These are phyloP conservation scores for Globisporangium spiculum DNA, from an alignment of 352 stramenopile species.

Conservation along the genomic window DNA sequence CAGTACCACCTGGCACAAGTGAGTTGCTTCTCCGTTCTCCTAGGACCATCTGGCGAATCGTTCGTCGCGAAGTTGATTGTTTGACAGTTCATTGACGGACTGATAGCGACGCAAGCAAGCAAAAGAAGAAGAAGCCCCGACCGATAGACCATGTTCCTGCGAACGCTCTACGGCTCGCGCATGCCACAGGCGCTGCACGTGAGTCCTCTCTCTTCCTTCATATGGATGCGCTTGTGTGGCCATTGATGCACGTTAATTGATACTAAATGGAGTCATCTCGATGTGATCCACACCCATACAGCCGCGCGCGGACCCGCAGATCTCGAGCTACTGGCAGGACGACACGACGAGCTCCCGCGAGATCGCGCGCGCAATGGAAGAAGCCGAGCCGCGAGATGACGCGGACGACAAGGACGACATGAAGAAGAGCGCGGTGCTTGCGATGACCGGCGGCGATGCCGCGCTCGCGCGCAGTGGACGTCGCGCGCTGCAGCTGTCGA, in stretches of 20 bases:
- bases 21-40: not conserved
- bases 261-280: not conserved
- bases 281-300: conserved; percentile 16
- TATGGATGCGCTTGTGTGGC: not conserved
- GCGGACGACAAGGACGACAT: conserved; percentile 29
- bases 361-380: conserved; percentile 61
- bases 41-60: conserved; percentile 2
- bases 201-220: conserved; percentile 16
- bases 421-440: conserved; percentile 48
- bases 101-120: not conserved
- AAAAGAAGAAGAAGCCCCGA: not conserved
- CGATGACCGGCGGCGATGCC: conserved; percentile 23
- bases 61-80: not conserved
- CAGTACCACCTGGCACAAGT: not conserved
- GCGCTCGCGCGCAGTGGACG: conserved; percentile 10
- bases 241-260: not conserved
- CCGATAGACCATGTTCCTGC: conserved; percentile 60
- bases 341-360: conserved; percentile 67
- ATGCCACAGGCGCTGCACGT: conserved; percentile 79
- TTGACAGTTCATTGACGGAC: not conserved
- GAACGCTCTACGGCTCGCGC: conserved; percentile 68
- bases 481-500: conserved; percentile 17
- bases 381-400: conserved; percentile 30
- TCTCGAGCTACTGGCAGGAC: conserved; percentile 76
- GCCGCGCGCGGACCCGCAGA: conserved; percentile 63